These are phyloP conservation scores for Lasiodiplodia sp. DNA, from an alignment of 2,329 filamentous ascomycete genomes.

Conservation along the genomic window DNA sequence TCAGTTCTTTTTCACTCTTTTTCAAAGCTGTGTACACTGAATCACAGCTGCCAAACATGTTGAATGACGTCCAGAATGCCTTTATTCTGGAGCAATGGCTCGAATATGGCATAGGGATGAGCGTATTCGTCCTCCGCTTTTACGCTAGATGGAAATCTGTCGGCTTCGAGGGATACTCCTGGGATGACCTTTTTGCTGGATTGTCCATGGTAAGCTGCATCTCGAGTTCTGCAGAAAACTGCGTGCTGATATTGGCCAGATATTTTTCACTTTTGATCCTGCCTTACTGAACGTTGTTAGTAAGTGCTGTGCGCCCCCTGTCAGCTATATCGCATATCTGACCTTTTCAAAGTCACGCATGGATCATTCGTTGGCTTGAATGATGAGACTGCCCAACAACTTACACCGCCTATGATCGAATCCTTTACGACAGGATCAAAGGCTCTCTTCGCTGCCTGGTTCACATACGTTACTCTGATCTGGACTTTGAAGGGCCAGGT, in stretches of 20 bases:
- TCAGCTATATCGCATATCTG: not conserved
- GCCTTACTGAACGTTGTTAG: not conserved
- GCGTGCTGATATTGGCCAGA: not conserved
- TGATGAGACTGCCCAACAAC: constrained; percentile 37
- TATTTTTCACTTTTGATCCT: constrained; percentile 9
- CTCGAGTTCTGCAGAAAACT: not conserved
- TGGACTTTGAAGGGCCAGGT: constrained; percentile 55
- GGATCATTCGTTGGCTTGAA: constrained; percentile 16
- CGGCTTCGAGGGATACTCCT: constrained; percentile 42
- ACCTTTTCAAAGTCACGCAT: not conserved
- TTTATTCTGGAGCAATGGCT: constrained; percentile 41
- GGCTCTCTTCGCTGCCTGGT: constrained; percentile 49
- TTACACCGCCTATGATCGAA: constrained; percentile 42
- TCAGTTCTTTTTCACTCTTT: not conserved
- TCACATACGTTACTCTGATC: constrained; percentile 52
- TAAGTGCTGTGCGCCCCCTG: not conserved
- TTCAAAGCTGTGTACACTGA: not conserved
- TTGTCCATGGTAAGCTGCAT: constrained; percentile 34
- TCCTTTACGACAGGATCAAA: constrained; percentile 45
- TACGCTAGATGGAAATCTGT: constrained; percentile 50
- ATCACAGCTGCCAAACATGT: not conserved
- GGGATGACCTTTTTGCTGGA: constrained; percentile 54
- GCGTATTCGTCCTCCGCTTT: constrained; percentile 50
- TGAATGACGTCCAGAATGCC: not conserved
- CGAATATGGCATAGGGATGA: constrained; percentile 52